Evolutionary conservation across 2,329 filamentous ascomycete species (phyloP), one percentile per base, ranked within the genome.

Genomic region (Pseudogymnoascus sp.): DNA sequence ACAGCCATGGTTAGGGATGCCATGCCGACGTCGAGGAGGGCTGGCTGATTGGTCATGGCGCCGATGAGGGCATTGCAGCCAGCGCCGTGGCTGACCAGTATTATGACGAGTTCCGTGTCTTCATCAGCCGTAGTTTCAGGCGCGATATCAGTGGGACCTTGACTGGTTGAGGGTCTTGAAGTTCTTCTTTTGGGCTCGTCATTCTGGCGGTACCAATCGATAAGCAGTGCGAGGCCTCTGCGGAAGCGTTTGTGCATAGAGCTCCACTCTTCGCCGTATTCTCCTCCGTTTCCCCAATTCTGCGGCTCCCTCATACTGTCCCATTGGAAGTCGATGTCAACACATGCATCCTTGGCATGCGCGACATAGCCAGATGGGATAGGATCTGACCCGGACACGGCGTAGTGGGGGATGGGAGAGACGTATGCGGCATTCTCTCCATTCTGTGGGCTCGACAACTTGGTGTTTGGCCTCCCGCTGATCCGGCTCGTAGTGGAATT

Each of bases 61-160:
- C 93, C 92, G 66, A 99, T 92, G 50, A 99, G 77, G 2, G 94
- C 94, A 76, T 99, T 99, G 76, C 93, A 96, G 40, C 94, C 94
- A 12, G 94, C 94, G 23, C 93, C 93, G 72, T 99, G 94, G 0
- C 94, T 96, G 21, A 99, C 89, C 6, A 99, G 77, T 42, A 99
- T 81, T 14, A 99, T 79, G 1, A 97, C 87, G 1, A 92, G 83
- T 69, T 96, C 90, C 1, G 84, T 81, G 35, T 86, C 81, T 21
- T 86, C 84, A 12, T 89, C 84, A 0, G 84, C 82, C 1, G 82
- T 79, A 1, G 82, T 77, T 11, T 78, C 74, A 0, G 77, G 73
- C 2, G 71, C 65, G 23, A 67, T 65, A 21, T 74, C 72, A 37
- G 74, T 66, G 67, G 74, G 66, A 63, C 73, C 67, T 18, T 72